Evolutionary conservation across 352 stramenopile genomes (phyloP).

Genomic region (Pythium brachiatum): DNA sequence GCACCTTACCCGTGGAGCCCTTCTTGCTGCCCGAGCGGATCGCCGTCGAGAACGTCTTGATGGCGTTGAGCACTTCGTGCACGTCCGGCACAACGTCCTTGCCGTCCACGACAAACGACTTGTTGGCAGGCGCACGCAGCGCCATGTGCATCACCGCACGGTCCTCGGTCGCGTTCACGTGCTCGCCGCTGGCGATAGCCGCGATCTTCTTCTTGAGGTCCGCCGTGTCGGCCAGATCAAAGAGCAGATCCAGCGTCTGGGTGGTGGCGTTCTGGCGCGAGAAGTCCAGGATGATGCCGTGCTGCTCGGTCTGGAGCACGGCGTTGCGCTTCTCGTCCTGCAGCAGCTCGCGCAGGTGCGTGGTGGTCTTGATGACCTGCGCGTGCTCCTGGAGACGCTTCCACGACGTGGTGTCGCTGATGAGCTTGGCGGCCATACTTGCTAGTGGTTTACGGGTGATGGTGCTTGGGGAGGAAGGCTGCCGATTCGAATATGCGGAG

Average conservation of each 20-base stretch:
- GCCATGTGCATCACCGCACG: slow-evolving; percentile 96
- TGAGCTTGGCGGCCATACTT: slow-evolving; percentile 36
- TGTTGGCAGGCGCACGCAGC: slow-evolving; percentile 83
- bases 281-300: slow-evolving; percentile 94
- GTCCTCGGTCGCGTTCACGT: slow-evolving; percentile 97
- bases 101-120: slow-evolving; percentile 91
- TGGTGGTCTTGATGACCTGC: slow-evolving; percentile 70
- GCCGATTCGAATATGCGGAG: neutral
- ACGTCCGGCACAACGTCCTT: slow-evolving; percentile 95
- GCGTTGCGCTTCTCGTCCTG: slow-evolving; percentile 86
- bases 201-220: slow-evolving; percentile 82
- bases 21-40: slow-evolving; percentile 86
- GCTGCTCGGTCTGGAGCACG: slow-evolving; percentile 89
- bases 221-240: slow-evolving; percentile 89
- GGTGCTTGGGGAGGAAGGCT: slow-evolving; percentile 7
- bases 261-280: slow-evolving; percentile 91
- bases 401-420: slow-evolving; percentile 75
- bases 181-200: slow-evolving; percentile 91
- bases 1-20: slow-evolving; percentile 92
- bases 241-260: slow-evolving; percentile 89
- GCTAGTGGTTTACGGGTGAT: neutral
- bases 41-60: slow-evolving; percentile 91
- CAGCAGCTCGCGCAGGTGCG: slow-evolving; percentile 90
- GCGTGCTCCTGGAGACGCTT: slow-evolving; percentile 73
- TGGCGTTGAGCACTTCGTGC: slow-evolving; percentile 93